Evolutionary conservation across 768 basidiomycete genomes (phyloP), one percentile per base, ranked within the genome.

Genomic region (Agaricus sinodeliciosus): DNA sequence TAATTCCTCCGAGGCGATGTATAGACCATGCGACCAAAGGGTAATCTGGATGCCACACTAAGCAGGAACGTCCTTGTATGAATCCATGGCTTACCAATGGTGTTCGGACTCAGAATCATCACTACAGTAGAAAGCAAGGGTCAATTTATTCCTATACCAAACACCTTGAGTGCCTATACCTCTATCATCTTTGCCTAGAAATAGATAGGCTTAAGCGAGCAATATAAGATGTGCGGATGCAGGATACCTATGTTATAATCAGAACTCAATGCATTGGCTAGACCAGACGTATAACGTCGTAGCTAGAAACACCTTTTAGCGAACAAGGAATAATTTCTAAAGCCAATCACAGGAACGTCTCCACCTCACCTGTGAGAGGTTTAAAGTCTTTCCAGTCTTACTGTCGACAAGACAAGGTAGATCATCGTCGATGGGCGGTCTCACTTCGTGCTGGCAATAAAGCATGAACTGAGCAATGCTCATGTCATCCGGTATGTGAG

Each of bases 401-500:
- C 61, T 48, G 36, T 84, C 82, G 13, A 84, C 67, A 25, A 84
- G 61, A 65, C 76, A 82, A 9, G 81, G 72, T 26, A 62, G 61
- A 9, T 59, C 61, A 4, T 60, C 65, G 22, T 74, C 70, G 2
- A 55, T 49, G 0, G 43, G 34, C 8, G 79, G 76, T n/a, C 67
- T 68, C 37, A 76, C 54, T 1, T 71, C 68, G 49, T 80, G 78
- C 42, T 72, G 62, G 19, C 67, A 68, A 55, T 81, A 75, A 25
- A 84, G 65, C 62, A 83, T 72, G 57, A 84, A 84, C 55, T 81
- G 78, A 0, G 80, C 71, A 1, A 83, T 61, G 4, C 76, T 79
- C 19, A 82, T 60, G 63, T 81, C 65, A 48, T 81, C 78, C n/a
- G 82, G 82, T 43, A 81, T 73, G 36, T 59, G 58, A 48, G 69